These are phyloP conservation scores for Hydnum rufescens DNA, from an alignment of 768 basidiomycete species.

Conservation along the genomic window DNA sequence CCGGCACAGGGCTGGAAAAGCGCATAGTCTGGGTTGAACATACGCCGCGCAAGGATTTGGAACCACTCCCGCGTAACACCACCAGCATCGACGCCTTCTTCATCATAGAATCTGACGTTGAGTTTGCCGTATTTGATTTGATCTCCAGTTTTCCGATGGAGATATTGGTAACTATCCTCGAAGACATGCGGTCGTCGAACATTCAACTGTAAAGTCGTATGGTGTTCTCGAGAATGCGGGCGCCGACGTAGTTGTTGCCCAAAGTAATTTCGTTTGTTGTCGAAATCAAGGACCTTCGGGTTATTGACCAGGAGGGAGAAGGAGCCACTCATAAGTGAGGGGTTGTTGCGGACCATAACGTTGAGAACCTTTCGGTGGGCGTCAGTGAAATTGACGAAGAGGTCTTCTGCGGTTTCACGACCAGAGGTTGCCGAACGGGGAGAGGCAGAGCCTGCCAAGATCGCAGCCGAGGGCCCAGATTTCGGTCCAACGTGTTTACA, in stretches of 20 bases:
- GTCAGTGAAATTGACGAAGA: slow-evolving; percentile 87
- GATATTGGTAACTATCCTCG: slow-evolving; percentile 88
- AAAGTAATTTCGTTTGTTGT: slow-evolving; percentile 97
- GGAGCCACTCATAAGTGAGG: slow-evolving; percentile 92
- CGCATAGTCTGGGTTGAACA: slow-evolving; percentile 98
- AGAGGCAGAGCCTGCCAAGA: slow-evolving; percentile 40
- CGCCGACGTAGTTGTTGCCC: slow-evolving; percentile 79
- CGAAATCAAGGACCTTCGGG: slow-evolving; percentile 90
- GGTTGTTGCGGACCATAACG: slow-evolving; percentile 95
- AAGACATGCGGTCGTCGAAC: slow-evolving; percentile 84
- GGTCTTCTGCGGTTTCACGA: slow-evolving; percentile 41
- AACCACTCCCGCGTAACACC: slow-evolving; percentile 98
- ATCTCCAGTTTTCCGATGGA: slow-evolving; percentile 79
- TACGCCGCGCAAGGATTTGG: slow-evolving; percentile 91
- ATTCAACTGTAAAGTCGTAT: slow-evolving; percentile 68
- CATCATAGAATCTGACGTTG: slow-evolving; percentile 86
- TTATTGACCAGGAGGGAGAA: slow-evolving; percentile 94
- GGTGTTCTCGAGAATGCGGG: slow-evolving; percentile 58
- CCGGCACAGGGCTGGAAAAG: slow-evolving; percentile 96
- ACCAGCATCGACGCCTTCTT: slow-evolving; percentile 96
- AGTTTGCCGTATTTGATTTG: slow-evolving; percentile 97
- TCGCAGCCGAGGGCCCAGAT: slow-evolving; percentile 19
- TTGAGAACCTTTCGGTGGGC: slow-evolving; percentile 86
- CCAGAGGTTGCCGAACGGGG: slow-evolving; percentile 34
- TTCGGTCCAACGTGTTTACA: slow-evolving; percentile 83